Base-by-base conservation (phyloP, 305 asterid species). In the Plantago coronopus region DNA sequence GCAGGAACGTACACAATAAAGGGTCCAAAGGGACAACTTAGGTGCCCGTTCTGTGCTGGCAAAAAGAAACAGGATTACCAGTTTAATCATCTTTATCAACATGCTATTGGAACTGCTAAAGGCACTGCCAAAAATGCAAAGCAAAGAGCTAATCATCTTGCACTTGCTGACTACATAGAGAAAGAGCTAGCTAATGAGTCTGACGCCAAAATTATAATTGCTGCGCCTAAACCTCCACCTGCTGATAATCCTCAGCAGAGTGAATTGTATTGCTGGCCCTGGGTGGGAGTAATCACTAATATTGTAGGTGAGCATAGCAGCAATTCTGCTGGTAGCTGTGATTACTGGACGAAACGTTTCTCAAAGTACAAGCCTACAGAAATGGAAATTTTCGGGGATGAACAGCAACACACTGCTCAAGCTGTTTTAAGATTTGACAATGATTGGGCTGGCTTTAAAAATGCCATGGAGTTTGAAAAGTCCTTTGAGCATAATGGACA, bases 21-120 rank as follows among this genome's bases (percentile, higher is more conserved):
- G 77, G 88, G 91, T 34, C 90, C 94, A 18, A 87, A 83, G 69
- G 87, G 94, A 62, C 37, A 73, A 65, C 75, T 90, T 57, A 77
- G 90, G 49, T 90, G 96, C 66, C 97, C 96, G 53, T 89, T 89
- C 42, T 89, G 96, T 73, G 94, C 91, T 29, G 95, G 96, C 22
- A 86, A 81, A 81, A 89, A 90, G 79, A 90, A 90, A 57, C 97
- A 90, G 27, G 95, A 79, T 71, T 90, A 84, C 76, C 79, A 79
- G 77, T 83, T 75, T 73, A 75, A 81, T 68, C 95, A 91, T 62
- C 91, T 91, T 17, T 69, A 69, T 73, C 88, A 81, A 53, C 98
- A 91, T 78, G 95, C 95, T n/a, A 72, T 85, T 54, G 96, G 98
- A 71, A 94, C 74, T 40, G 76, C 84, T 25, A 88, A 83, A 76